Base-by-base conservation (phyloP, 805 yeast genomes). In the Yamadazyma endophytica region DNA sequence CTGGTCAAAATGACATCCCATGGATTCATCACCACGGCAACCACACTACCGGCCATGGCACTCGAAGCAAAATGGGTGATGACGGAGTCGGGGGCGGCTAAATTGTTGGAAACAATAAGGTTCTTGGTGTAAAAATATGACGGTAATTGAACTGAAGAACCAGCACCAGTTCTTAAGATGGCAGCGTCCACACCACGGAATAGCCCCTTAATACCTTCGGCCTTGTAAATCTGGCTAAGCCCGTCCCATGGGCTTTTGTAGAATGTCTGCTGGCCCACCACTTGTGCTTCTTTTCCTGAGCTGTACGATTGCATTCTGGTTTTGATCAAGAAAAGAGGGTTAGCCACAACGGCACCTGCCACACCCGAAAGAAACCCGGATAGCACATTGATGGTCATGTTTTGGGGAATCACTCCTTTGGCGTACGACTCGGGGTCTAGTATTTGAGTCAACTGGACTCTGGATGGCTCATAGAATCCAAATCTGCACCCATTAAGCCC, bases 271-370 rank as follows among this genome's bases (percentile, higher is more conserved):
- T 88, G 90, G 30, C 98, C 98, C 28, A 89, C 79, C 21, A 19
- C 21, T 19, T 19, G 11, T n/a, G 25, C 25, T n/a, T 6, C 11
- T 31, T 6, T n/a, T n/a, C 32, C 35, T 37, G 80, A 64, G 2
- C 95, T 82, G 58, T 77, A 92, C 2, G 97, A 83, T 64, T 92
- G 98, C 95, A 92, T 86, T 67, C 98, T 75, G 2, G 97, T 94
- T 64, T 92, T 92, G 44, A 92, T 78, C 44, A 92, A 72, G 54
- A 85, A 92, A 52, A 92, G 74, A 8, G 98, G 98, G 2, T 96
- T 86, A 4, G 97, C 96, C 22, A 84, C 47, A 17, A 82, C 61
- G 12, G 96, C 96, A 36, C 97, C 98, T 26, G 87, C 79, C 14
- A 82, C 73, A 35, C 98, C 98, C 2, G 95, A 80, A 3, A 74